These are phyloP conservation scores for Epicoccum sorghinum DNA, from an alignment of 2,329 filamentous ascomycete genomes.

Conservation along the genomic window DNA sequence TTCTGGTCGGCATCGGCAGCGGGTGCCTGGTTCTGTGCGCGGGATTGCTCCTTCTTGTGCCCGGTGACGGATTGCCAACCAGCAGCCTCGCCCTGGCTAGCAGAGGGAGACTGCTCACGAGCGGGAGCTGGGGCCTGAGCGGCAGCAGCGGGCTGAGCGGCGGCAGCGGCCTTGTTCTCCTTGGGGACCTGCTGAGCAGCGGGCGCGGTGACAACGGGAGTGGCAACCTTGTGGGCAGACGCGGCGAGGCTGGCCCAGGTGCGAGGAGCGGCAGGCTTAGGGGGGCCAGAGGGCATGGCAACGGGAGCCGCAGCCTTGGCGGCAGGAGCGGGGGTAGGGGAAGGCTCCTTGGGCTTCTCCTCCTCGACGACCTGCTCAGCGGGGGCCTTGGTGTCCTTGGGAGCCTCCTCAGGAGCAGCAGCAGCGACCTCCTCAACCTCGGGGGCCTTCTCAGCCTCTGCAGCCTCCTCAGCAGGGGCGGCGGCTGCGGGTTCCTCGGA, in stretches of 20 bases:
- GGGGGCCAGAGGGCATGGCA: slow-evolving; percentile 63
- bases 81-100: slow-evolving; percentile 61
- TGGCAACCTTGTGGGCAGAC: slow-evolving; percentile 54
- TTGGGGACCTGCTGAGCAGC: slow-evolving; percentile 40
- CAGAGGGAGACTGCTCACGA: slow-evolving; percentile 45
- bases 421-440: slow-evolving; percentile 50
- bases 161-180: slow-evolving; percentile 44
- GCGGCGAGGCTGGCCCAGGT: slow-evolving; percentile 76
- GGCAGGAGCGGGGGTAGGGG: slow-evolving; percentile 60
- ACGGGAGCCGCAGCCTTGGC: slow-evolving; percentile 61
- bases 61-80: slow-evolving; percentile 87
- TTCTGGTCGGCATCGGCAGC: slow-evolving; percentile 73
- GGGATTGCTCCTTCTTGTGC: slow-evolving; percentile 83
- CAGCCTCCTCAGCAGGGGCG: slow-evolving; percentile 46
- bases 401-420: slow-evolving; percentile 46
- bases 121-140: slow-evolving; percentile 42
- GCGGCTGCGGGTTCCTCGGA: slow-evolving; percentile 35
- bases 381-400: slow-evolving; percentile 38
- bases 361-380: slow-evolving; percentile 49
- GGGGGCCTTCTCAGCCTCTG: slow-evolving; percentile 43
- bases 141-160: slow-evolving; percentile 40
- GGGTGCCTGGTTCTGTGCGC: slow-evolving; percentile 69
- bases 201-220: slow-evolving; percentile 48
- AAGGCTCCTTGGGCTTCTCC: slow-evolving; percentile 68
- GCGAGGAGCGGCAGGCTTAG: slow-evolving; percentile 63